Percentiles rank a stretch among this genome's conserved stretches.
Evolutionary conservation across 495 filamentous ascomycete genomes (phyloP).

Genomic region (Lasiosphaeria hispida): DNA sequence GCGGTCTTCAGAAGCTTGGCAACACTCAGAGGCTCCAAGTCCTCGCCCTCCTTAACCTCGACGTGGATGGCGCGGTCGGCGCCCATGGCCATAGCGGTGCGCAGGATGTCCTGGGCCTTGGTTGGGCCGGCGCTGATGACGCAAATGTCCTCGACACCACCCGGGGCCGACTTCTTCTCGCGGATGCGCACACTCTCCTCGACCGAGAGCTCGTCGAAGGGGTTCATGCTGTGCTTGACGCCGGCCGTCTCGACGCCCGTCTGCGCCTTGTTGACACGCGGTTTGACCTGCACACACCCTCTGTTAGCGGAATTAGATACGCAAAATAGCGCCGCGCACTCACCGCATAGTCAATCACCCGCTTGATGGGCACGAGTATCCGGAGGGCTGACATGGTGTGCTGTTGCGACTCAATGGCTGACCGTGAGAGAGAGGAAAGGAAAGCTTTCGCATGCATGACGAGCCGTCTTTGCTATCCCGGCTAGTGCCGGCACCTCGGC

Average conservation of each 20-base stretch:
- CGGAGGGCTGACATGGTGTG: slow-evolving; percentile 73
- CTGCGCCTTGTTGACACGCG: slow-evolving; percentile 92
- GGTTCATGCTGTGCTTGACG: slow-evolving; percentile 98
- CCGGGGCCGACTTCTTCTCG: slow-evolving; percentile 63
- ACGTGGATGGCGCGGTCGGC: slow-evolving; percentile 89
- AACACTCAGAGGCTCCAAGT: slow-evolving; percentile 83
- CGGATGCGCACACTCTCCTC: slow-evolving; percentile 94
- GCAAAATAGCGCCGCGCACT: slow-evolving; percentile 23
- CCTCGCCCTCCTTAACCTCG: slow-evolving; percentile 61
- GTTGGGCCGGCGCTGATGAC: slow-evolving; percentile 82
- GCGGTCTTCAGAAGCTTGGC: slow-evolving; percentile 82
- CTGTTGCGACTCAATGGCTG: slow-evolving; percentile 26
- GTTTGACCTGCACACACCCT: slow-evolving; percentile 70
- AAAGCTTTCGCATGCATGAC: slow-evolving; percentile 19
- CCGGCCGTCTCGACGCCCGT: slow-evolving; percentile 88
- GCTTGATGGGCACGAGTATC: slow-evolving; percentile 93
- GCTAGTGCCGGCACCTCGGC: slow-evolving; percentile 40
- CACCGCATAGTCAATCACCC: slow-evolving; percentile 99
- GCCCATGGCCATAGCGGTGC: slow-evolving; percentile 98
- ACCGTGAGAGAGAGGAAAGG: slow-evolving; percentile 12
- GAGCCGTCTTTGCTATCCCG: slow-evolving; percentile 21
- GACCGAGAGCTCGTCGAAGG: slow-evolving; percentile 96
- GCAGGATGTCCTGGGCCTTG: slow-evolving; percentile 81
- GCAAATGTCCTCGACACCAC: slow-evolving; percentile 79
- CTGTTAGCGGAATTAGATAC: slow-evolving; percentile 1